These are phyloP conservation scores for Neurospora tetrasperma DNA, from an alignment of 495 filamentous ascomycete species.

Conservation along the genomic window DNA sequence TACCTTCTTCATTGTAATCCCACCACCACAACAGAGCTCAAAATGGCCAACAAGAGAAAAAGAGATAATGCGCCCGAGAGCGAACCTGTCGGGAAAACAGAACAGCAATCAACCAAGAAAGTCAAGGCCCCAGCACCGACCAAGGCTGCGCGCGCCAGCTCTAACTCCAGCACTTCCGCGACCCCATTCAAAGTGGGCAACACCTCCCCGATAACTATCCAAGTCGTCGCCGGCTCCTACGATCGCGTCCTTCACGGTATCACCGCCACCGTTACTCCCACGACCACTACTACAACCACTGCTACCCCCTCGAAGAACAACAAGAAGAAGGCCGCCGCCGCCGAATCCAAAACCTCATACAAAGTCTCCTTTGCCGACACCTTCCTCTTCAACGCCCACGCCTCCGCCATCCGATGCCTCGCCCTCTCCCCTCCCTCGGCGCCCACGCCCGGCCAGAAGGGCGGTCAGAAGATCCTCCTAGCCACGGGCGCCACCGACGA, in stretches of 20 bases:
- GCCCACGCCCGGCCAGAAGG: conserved; percentile 36
- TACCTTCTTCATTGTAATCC: not conserved
- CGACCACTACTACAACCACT: conserved; percentile 5
- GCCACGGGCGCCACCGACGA: conserved; percentile 88
- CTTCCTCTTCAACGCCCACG: conserved; percentile 92
- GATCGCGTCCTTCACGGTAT: conserved; percentile 89
- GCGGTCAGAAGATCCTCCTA: conserved; percentile 60
- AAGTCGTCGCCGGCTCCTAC: conserved; percentile 90
- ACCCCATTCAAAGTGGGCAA: conserved; percentile 19
- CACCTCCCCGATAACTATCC: conserved; percentile 47
- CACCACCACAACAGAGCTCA: conserved; percentile 8
- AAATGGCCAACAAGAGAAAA: conserved; percentile 67
- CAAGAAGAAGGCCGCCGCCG: conserved; percentile 5
- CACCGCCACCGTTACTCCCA: conserved; percentile 53
- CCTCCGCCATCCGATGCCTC: conserved; percentile 79
- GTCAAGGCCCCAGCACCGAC: conserved; percentile 19
- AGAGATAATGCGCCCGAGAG: conserved; percentile 34
- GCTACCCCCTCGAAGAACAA: conserved; percentile 1
- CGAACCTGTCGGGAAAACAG: conserved; percentile 9
- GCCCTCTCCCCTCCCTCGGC: conserved; percentile 72
- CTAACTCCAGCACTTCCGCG: conserved; percentile 1
- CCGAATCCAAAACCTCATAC: conserved; percentile 3
- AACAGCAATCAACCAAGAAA: conserved; percentile 25
- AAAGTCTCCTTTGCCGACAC: conserved; percentile 72
- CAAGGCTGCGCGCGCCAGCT: not conserved